phyloP scores from a whole-genome alignment of 176 grass and related monocot species.

The Triticum monococcum region DNA sequence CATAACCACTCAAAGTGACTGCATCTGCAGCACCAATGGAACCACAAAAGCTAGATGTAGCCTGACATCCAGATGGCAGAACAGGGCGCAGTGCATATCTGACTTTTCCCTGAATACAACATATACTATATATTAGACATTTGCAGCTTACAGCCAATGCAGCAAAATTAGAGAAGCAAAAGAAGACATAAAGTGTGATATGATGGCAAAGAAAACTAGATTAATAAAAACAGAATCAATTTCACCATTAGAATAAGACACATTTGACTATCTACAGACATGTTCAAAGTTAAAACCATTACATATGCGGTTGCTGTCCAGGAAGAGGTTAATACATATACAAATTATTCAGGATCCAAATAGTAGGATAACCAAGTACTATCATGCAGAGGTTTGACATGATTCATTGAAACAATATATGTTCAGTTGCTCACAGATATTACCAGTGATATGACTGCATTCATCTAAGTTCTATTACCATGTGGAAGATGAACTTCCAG shows the following conservation, averaged over 20 bases:
- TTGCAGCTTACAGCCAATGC: background rate
- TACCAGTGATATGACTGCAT: background rate
- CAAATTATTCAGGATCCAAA: conserved; percentile 23
- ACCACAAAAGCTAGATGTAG: conserved; percentile 75
- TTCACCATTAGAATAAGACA: background rate
- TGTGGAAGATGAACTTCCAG: conserved; percentile 5
- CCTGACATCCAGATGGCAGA: conserved; percentile 77
- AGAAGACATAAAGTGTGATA: background rate
- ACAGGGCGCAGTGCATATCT: conserved; percentile 84
- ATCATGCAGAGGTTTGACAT: background rate
- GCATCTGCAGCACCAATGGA: conserved; percentile 79
- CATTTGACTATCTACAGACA: background rate
- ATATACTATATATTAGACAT: conserved; percentile 30
- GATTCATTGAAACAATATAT: conserved; percentile 16
- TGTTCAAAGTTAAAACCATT: conserved; percentile 20
- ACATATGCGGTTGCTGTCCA: background rate
- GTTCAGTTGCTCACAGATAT: background rate
- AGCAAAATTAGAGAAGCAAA: conserved; percentile 15
- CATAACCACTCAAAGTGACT: conserved; percentile 95
- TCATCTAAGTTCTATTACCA: background rate
- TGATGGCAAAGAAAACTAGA: background rate
- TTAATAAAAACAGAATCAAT: conserved; percentile 3
- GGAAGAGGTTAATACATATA: conserved; percentile 13
- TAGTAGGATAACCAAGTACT: conserved; percentile 6
- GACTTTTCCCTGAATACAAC: conserved; percentile 69